Evolutionary conservation across 2,329 filamentous ascomycete genomes (phyloP).

Genomic region (Hirsutella thompsonii): DNA sequence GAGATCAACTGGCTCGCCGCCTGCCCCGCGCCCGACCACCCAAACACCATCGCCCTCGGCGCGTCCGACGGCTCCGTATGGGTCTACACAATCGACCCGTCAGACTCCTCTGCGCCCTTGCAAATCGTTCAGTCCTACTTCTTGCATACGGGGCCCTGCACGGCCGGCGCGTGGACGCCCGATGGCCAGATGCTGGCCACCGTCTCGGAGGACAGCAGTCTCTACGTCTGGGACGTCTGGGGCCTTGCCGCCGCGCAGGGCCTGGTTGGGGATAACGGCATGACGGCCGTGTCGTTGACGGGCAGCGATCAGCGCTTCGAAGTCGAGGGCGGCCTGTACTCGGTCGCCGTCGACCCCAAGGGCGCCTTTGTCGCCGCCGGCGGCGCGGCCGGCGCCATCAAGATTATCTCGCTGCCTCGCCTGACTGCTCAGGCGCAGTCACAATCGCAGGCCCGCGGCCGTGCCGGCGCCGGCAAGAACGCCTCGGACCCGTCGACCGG

Average conservation of each 20-base stretch:
- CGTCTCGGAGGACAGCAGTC: slow-evolving; percentile 73
- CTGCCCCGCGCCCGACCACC: slow-evolving; percentile 57
- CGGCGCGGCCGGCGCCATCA: slow-evolving; percentile 76
- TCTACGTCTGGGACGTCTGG: slow-evolving; percentile 91
- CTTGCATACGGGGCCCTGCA: slow-evolving; percentile 74
- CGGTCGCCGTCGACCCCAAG: slow-evolving; percentile 68
- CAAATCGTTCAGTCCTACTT: slow-evolving; percentile 87
- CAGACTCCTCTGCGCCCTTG: slow-evolving; percentile 46
- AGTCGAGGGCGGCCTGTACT: slow-evolving; percentile 85
- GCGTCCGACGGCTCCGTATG: slow-evolving; percentile 87
- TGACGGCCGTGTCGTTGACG: slow-evolving; percentile 65
- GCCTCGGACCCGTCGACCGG: slow-evolving; percentile 24
- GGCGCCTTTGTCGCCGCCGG: slow-evolving; percentile 74
- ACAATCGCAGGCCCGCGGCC: slow-evolving; percentile 11
- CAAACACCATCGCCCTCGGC: slow-evolving; percentile 77
- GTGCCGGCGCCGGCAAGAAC: background rate
- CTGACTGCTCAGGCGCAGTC: slow-evolving; percentile 21
- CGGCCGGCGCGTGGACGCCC: slow-evolving; percentile 80
- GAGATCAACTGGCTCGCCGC: slow-evolving; percentile 85
- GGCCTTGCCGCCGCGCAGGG: slow-evolving; percentile 54
- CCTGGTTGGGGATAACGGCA: slow-evolving; percentile 37
- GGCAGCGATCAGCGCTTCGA: slow-evolving; percentile 77
- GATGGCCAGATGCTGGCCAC: slow-evolving; percentile 81
- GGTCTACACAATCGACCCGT: slow-evolving; percentile 77
- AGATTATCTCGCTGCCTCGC: slow-evolving; percentile 72